Conservation (phyloP, 108 stramenopile species). For the Parmales sp. region DNA sequence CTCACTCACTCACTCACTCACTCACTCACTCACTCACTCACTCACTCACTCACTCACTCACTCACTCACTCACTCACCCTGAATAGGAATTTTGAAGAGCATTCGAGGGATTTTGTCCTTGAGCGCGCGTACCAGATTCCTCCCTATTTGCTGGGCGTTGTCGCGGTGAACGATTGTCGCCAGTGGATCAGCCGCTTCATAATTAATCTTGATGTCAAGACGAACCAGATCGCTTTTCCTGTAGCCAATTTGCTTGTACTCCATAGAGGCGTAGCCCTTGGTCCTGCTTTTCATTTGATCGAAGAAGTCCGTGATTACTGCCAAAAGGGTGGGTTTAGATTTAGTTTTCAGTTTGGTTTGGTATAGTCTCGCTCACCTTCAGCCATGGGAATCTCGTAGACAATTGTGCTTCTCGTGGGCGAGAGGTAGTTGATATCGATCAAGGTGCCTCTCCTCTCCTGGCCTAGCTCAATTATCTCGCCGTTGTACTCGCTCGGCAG, state of each 20-base stretch:
- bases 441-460: slow-evolving; percentile 70
- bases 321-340: slow-evolving; percentile 71
- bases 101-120: slow-evolving; percentile 91
- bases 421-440: slow-evolving; percentile 88
- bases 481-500: slow-evolving; percentile 77
- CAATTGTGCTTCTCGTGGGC: slow-evolving; percentile 81
- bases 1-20: too few species aligned
- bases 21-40: too few species aligned
- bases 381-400: slow-evolving; percentile 63
- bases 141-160: slow-evolving; percentile 67
- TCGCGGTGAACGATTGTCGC: slow-evolving; percentile 86
- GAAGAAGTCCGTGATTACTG: slow-evolving; percentile 96
- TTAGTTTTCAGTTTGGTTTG: too few species aligned
- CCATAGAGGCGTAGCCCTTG: slow-evolving; percentile 96
- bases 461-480: slow-evolving; percentile 70
- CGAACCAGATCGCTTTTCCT: slow-evolving; percentile 77
- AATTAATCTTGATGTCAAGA: slow-evolving; percentile 94
- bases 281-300: slow-evolving; percentile 92
- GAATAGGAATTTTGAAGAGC: slow-evolving; percentile 98
- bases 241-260: slow-evolving; percentile 83
- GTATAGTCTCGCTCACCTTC: not conserved
- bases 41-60: too few species aligned
- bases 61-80: too few species aligned
- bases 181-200: slow-evolving; percentile 82
- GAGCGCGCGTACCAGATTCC: slow-evolving; percentile 65